Evolutionary conservation across 2,329 filamentous ascomycete genomes (phyloP).

Genomic region (Fragosphaeria purpurea): DNA sequence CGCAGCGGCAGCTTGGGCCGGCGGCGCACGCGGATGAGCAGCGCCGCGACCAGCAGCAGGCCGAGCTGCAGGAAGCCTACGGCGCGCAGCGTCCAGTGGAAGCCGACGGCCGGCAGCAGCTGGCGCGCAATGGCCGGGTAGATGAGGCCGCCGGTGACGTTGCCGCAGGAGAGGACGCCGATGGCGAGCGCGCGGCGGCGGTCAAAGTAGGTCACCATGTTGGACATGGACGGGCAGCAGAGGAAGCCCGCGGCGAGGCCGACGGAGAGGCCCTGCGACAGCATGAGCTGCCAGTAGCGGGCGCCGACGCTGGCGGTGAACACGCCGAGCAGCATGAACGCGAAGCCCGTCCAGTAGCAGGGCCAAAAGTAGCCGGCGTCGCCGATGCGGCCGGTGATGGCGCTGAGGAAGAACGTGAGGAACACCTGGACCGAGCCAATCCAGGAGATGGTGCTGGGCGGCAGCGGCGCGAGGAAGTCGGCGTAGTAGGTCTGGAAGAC

Average conservation of each 20-base stretch:
- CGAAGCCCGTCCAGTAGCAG: constrained; percentile 7
- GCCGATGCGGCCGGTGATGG: constrained; percentile 9
- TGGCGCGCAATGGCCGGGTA: constrained; percentile 27
- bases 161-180: constrained; percentile 23
- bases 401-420: constrained; percentile 9
- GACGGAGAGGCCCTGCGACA: constrained; percentile 27
- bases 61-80: constrained; percentile 30
- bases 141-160: constrained; percentile 27
- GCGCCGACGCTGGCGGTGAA: constrained; percentile 8
- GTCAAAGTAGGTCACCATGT: constrained; percentile 28
- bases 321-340: constrained; percentile 7
- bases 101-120: constrained; percentile 25
- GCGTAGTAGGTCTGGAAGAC: constrained; percentile 15
- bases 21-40: constrained; percentile 25
- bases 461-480: constrained; percentile 8
- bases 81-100: constrained; percentile 27
- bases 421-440: constrained; percentile 13
- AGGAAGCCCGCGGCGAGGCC: constrained; percentile 26
- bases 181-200: constrained; percentile 23
- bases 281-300: constrained; percentile 15
- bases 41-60: constrained; percentile 18
- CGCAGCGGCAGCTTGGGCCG: constrained; percentile 22
- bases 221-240: constrained; percentile 25
- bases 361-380: constrained; percentile 12
- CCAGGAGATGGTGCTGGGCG: constrained; percentile 15